These are phyloP conservation scores for Gastrodia elata DNA, from an alignment of 106 monocot species.

Conservation along the genomic window DNA sequence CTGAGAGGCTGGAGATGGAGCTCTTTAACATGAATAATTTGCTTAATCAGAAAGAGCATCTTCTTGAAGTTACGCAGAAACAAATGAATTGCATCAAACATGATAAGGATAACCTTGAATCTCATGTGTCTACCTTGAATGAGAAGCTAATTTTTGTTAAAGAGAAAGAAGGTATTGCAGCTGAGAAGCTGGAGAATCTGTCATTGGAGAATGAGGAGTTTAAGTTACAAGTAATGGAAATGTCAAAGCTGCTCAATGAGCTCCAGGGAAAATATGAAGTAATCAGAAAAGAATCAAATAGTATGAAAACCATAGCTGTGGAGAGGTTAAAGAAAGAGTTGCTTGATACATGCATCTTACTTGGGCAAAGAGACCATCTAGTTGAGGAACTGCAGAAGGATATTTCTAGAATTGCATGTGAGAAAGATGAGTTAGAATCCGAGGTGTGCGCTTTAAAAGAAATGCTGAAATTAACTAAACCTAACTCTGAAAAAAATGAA, in stretches of 20 bases:
- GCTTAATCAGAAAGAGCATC: conserved; percentile 25
- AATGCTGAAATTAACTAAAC: background rate
- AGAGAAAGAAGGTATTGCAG: conserved; percentile 82
- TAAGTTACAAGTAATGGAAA: background rate
- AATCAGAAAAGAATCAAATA: conserved; percentile 7
- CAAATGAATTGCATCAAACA: conserved; percentile 27
- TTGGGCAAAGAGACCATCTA: background rate
- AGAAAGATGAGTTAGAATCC: background rate
- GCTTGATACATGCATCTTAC: background rate
- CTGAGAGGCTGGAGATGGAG: conserved; percentile 40
- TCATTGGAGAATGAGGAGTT: conserved; percentile 1
- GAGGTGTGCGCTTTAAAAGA: background rate
- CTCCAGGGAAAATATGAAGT: conserved; percentile 17
- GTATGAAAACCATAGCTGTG: background rate
- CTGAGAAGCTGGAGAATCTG: conserved; percentile 42
- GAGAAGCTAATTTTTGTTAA: conserved; percentile 60
- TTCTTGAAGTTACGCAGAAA: conserved; percentile 31
- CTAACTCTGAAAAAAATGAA: conserved; percentile 13
- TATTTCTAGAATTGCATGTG: conserved; percentile 10
- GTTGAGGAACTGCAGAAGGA: conserved; percentile 19
- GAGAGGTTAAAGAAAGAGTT: conserved; percentile 3
- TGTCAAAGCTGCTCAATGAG: background rate
- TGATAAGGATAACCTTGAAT: conserved; percentile 31
- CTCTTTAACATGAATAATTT: conserved; percentile 34
- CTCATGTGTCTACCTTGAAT: conserved; percentile 31